These are phyloP conservation scores for Suaeda aralocaspica DNA, from an alignment of 148 eudicot genomes.

Conservation along the genomic window DNA sequence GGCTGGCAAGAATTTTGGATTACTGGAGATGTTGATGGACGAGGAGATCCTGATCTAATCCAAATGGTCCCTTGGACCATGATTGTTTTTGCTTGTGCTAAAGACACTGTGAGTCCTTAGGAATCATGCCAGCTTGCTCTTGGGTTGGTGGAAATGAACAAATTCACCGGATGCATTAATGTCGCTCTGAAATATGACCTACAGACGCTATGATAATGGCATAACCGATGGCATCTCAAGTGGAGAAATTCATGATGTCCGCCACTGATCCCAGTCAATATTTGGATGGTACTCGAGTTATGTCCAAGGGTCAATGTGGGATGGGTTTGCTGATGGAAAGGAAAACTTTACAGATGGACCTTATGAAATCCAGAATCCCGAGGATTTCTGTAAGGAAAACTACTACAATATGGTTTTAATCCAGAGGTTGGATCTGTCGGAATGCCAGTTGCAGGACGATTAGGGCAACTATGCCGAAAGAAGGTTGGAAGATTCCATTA, in stretches of 20 bases:
- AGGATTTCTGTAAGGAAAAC: slow-evolving; percentile 75
- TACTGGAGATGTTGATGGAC: slow-evolving; percentile 92
- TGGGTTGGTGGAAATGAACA: slow-evolving; percentile 99
- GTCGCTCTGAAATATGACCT: slow-evolving; percentile 60
- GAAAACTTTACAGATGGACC: slow-evolving; percentile 93
- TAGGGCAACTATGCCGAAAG: slow-evolving; percentile 86
- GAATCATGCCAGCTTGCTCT: slow-evolving; percentile 96
- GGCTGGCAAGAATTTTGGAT: slow-evolving; percentile 99
- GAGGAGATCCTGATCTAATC: slow-evolving; percentile 90
- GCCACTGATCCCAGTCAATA: slow-evolving; percentile 75
- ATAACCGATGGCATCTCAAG: slow-evolving; percentile 17
- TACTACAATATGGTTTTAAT: slow-evolving; percentile 82
- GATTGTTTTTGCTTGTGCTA: slow-evolving; percentile 85
- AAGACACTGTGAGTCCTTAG: slow-evolving; percentile 89
- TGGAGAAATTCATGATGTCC: slow-evolving; percentile 26
- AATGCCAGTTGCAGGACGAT: slow-evolving; percentile 96
- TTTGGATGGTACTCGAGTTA: slow-evolving; percentile 93
- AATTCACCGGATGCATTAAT: slow-evolving; percentile 79
- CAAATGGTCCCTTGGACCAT: slow-evolving; percentile 93
- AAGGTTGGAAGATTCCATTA: slow-evolving; percentile 83
- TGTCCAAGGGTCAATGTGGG: slow-evolving; percentile 97
- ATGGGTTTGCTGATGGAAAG: slow-evolving; percentile 91
- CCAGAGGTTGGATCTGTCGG: slow-evolving; percentile 99
- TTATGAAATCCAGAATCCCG: slow-evolving; percentile 93
- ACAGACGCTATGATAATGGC: slow-evolving; percentile 45